Conservation (phyloP, 2,329 filamentous ascomycete genomes). For the Penicillium capsulatum region DNA sequence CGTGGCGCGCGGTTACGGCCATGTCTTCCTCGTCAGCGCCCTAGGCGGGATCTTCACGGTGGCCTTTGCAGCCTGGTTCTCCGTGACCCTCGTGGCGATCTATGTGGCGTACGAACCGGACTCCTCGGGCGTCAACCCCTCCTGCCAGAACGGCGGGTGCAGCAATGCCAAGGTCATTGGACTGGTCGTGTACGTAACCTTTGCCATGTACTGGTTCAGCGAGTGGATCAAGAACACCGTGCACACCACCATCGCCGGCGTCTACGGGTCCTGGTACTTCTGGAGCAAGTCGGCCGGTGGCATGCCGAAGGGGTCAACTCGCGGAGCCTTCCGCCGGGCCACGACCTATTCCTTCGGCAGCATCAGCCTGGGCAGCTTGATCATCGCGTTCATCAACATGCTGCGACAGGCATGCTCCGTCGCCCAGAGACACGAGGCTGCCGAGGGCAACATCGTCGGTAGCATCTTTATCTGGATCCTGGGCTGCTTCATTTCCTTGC, state of each 20-base stretch:
- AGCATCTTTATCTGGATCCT: constrained; percentile 68
- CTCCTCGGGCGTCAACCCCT: constrained; percentile 45
- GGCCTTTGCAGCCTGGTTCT: constrained; percentile 78
- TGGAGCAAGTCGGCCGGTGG: constrained; percentile 56
- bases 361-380: constrained; percentile 77
- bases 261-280: constrained; percentile 95
- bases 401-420: constrained; percentile 76
- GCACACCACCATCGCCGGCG: constrained; percentile 78
- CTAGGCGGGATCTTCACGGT: constrained; percentile 73
- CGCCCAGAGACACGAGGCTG: constrained; percentile 62
- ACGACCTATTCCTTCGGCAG: constrained; percentile 90
- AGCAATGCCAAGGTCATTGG: constrained; percentile 75
- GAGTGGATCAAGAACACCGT: constrained; percentile 94
- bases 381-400: constrained; percentile 84
- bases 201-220: constrained; percentile 89
- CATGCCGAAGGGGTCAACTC: constrained; percentile 72
- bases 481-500: constrained; percentile 68
- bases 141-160: constrained; percentile 60
- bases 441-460: constrained; percentile 65
- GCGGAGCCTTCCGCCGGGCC: constrained; percentile 75
- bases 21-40: constrained; percentile 82
- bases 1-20: constrained; percentile 75
- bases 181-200: constrained; percentile 79
- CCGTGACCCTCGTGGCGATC: constrained; percentile 77
- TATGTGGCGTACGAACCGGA: constrained; percentile 76